Base-by-base conservation (phyloP, 2,329 filamentous ascomycete genomes). In the Dendryphion nanum region DNA sequence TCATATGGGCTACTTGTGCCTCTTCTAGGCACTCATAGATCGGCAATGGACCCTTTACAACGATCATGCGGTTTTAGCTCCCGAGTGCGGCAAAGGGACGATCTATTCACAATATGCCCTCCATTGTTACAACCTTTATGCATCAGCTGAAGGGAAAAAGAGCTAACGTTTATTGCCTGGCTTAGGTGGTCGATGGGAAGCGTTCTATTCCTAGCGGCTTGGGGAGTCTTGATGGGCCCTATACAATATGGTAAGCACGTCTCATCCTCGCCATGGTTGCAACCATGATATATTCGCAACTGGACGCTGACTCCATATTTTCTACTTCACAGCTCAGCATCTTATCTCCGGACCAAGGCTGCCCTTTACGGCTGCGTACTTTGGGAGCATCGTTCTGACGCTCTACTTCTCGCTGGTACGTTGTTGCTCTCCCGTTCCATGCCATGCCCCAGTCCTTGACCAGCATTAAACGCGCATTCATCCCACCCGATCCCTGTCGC, bases 171-270 rank as follows among this genome's bases (percentile, higher is more conserved):
- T 55, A 40, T 52, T 48, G 40, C 45, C 47, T 52, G 34, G 48
- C 51, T 63, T 68, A 97, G 93, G 74, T 98, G 93, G 93, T 89
- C 91, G 34, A 82, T 96, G 64, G 93, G 90, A 38, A 96, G 91
- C 33, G 63, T 86, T 33, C 77, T 98, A 50, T 97, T 97, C 74
- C 77, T 97, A 56, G 79, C 82, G 53, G 95, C 90, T 53, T 98
- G 93, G 78, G 89, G 89, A 18, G 88, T 91, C 51, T 79, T 97
- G 71, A 95, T 96, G 87, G 93, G 93, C 38, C 90, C 88, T 23
- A 76, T 83, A 70, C 77, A 82, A 53, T 98, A 97, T 67, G 67
- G 72, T 72, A 59, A 67, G 69, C 57, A 32, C 28, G 41, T n/a
- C n/a, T 17, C 15, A 30, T 8, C 44, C 49, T 53, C 39, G 38